phyloP scores from a whole-genome alignment of 2,329 filamentous ascomycete genomes.

The Colletotrichum musicola region DNA sequence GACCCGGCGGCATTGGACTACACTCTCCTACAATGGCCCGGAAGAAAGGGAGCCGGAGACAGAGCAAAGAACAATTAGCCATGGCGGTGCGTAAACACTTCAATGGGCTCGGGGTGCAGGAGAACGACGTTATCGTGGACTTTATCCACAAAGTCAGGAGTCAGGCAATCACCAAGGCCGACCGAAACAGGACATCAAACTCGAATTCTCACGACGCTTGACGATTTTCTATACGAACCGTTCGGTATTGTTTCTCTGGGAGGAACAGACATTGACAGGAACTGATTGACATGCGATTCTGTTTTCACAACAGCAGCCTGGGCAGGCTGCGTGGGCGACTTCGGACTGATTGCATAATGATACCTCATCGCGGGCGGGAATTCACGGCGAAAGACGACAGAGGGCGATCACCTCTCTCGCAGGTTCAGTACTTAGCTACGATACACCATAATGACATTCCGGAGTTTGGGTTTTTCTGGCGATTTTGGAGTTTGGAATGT shows the following conservation, averaged over 20 bases:
- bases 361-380: constrained; percentile 36
- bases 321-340: constrained; percentile 33
- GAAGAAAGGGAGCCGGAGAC: constrained; percentile 71
- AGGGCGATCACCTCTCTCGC: constrained; percentile 7
- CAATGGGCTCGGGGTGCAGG: constrained; percentile 81
- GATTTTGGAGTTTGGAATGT: background rate
- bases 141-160: constrained; percentile 75
- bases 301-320: constrained; percentile 12
- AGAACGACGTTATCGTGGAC: constrained; percentile 86
- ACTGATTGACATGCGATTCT: constrained; percentile 17
- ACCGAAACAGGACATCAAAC: constrained; percentile 31
- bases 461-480: constrained; percentile 23
- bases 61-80: constrained; percentile 80
- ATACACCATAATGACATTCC: constrained; percentile 28
- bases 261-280: constrained; percentile 14
- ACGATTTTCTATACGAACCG: constrained; percentile 19
- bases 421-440: constrained; percentile 28
- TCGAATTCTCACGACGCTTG: constrained; percentile 31
- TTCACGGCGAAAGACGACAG: constrained; percentile 19
- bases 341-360: constrained; percentile 39
- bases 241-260: background rate
- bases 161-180: constrained; percentile 37
- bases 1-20: constrained; percentile 74
- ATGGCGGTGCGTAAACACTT: constrained; percentile 84
- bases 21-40: constrained; percentile 83